phyloP scores from a whole-genome alignment of 2,329 filamentous ascomycete genomes.

The Diplocarpon rosae region DNA sequence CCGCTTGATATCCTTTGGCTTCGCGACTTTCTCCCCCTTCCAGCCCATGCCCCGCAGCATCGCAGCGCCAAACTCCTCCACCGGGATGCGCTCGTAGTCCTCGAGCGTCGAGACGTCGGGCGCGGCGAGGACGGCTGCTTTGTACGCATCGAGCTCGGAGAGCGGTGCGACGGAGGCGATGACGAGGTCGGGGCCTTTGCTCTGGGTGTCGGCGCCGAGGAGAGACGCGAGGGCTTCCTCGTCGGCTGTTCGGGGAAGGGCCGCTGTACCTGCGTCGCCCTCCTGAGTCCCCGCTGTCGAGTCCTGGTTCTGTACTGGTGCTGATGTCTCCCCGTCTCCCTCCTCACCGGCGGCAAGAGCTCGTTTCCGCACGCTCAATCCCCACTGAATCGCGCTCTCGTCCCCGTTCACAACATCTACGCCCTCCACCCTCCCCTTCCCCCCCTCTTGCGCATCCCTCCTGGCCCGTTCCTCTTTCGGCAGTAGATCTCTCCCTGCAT shows the following conservation, averaged over 20 bases:
- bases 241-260: conserved; percentile 33
- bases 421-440: conserved; percentile 20
- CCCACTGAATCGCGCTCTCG: conserved; percentile 32
- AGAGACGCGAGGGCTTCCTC: conserved; percentile 61
- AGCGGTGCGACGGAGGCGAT: conserved; percentile 34
- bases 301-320: conserved; percentile 3
- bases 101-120: conserved; percentile 68
- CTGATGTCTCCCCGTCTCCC: conserved; percentile 6
- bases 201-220: conserved; percentile 41
- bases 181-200: conserved; percentile 37
- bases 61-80: conserved; percentile 89
- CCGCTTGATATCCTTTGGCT: conserved; percentile 50
- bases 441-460: conserved; percentile 12
- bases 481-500: conserved; percentile 40
- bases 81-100: conserved; percentile 79
- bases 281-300: conserved; percentile 6
- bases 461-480: conserved; percentile 35
- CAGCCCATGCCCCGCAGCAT: conserved; percentile 90
- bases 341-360: conserved; percentile 14
- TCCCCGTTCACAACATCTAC: conserved; percentile 39
- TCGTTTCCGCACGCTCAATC: conserved; percentile 36
- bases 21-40: conserved; percentile 52
- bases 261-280: conserved; percentile 14
- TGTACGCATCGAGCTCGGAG: conserved; percentile 58
- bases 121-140: conserved; percentile 56